Base-by-base conservation (phyloP, 2,329 filamentous ascomycete species). In the Pseudogymnoascus sp. region DNA sequence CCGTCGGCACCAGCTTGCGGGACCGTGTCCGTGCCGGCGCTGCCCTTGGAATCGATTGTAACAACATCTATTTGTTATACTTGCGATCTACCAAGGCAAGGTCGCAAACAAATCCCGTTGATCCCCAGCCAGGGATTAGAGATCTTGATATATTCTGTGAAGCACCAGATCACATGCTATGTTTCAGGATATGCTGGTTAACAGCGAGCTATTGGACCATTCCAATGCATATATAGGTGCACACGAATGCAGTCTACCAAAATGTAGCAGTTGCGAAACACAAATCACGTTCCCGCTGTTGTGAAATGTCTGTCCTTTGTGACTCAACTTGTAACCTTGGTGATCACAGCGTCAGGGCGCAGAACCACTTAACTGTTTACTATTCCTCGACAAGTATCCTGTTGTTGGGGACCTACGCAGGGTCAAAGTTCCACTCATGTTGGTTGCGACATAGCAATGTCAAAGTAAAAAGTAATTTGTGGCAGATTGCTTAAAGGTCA, bases 241-340 rank as follows among this genome's bases (percentile, higher is more conserved):
- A 33, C n/a, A 54, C 8, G 17, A 54, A 33, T 54, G n/a, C 44
- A 54, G 5, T 17, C 26, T 54, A 54, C 44, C 44, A 54, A 17
- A 54, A 31, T 33, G 3, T 54, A 33, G 26, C 26, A 54, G 44
- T 33, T 54, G 44, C 44, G 26, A 54, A 54, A 54, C 44, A 54
- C 29, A 54, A 29, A 33, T 54, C 44, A 54, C 44, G 44, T 33
- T 54, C 44, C n/a, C 10, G 44, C n/a, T 50, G 44, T 54, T 33
- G 44, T 33, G 44, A 54, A 54, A 54, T 54, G 44, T 17, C 44
- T 33, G 44, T 54, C 26, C 44, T 31, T 17, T n/a, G n/a, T 54
- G 9, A 33, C 44, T 17, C 44, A 54, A 11, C 44, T 33, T 17
- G 44, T 54, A 33, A n/a, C 9, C 26, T n/a, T 17, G n/a, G 11